phyloP scores from a whole-genome alignment of 2,329 filamentous ascomycete genomes.

The Neofusicoccum ribis region DNA sequence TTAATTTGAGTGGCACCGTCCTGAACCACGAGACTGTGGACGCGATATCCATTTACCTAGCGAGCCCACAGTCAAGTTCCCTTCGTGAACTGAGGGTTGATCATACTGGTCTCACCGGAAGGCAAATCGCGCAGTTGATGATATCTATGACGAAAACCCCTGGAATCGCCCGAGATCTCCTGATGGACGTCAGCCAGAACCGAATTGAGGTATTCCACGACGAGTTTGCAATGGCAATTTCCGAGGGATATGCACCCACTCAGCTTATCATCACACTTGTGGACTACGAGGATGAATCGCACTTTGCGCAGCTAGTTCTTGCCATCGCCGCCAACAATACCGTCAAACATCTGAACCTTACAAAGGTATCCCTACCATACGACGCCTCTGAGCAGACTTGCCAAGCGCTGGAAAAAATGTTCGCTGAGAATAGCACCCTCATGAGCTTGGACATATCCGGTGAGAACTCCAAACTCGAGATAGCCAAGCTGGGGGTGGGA shows the following conservation, averaged over 20 bases:
- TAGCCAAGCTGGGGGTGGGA: slow-evolving; percentile 67
- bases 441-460: slow-evolving; percentile 70
- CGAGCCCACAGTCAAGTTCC: slow-evolving; percentile 59
- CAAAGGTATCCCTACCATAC: slow-evolving; percentile 67
- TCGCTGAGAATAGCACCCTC: slow-evolving; percentile 66
- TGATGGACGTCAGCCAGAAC: slow-evolving; percentile 67
- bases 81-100: slow-evolving; percentile 65
- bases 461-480: slow-evolving; percentile 70
- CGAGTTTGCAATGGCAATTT: slow-evolving; percentile 54
- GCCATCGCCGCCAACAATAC: slow-evolving; percentile 64
- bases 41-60: slow-evolving; percentile 64
- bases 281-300: slow-evolving; percentile 65
- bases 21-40: slow-evolving; percentile 65
- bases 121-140: slow-evolving; percentile 65
- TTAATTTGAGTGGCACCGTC: slow-evolving; percentile 64
- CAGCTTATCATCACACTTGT: slow-evolving; percentile 67
- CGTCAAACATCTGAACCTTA: slow-evolving; percentile 66
- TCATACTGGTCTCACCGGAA: slow-evolving; percentile 65
- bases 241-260: slow-evolving; percentile 57
- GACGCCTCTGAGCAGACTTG: slow-evolving; percentile 69
- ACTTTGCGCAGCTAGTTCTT: slow-evolving; percentile 63
- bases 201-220: slow-evolving; percentile 55
- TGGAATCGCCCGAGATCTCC: slow-evolving; percentile 56
- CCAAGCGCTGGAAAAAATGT: slow-evolving; percentile 61
- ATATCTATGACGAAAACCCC: slow-evolving; percentile 59